Evolutionary conservation across 2,329 filamentous ascomycete species (phyloP), one percentile per base, ranked within the genome.

Genomic region (Pyrenophora seminiperda): DNA sequence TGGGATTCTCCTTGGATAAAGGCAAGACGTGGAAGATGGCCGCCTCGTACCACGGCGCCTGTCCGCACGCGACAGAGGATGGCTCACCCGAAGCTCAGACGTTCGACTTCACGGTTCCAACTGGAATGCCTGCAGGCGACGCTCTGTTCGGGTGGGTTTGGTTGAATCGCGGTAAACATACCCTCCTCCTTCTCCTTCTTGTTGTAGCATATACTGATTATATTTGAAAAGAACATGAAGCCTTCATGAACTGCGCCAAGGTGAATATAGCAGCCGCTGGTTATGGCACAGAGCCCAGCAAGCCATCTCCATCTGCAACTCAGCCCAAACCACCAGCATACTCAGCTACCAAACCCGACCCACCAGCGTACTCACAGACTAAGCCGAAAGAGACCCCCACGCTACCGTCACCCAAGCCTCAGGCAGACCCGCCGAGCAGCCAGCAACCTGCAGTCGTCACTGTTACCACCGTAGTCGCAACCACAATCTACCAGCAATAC

Each of bases 131-230:
- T 2, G 49, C 64, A 4, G 77, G 76, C 7, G 60, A 69, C n/a
- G 73, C 71, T 10, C 56, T 79, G 13, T 79, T 79, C 50, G 73
- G 71, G 1, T 79, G 76, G 77, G 73, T 74, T 1, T 79, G 77
- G 77, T 62, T 77, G 37, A 79, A 79, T 44, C 73, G 77, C 19
- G 76, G n/a, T n/a, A n/a, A n/a, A n/a, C n/a, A n/a, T n/a, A n/a
- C n/a, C n/a, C n/a, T n/a, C n/a, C n/a, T n/a, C n/a, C n/a, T n/a
- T n/a, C n/a, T n/a, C n/a, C n/a, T n/a, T n/a, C n/a, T n/a, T n/a
- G n/a, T n/a, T n/a, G n/a, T n/a, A n/a, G n/a, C n/a, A n/a, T n/a
- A n/a, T n/a, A n/a, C n/a, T n/a, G n/a, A n/a, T n/a, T n/a, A n/a
- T n/a, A n/a, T n/a, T n/a, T n/a, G n/a, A n/a, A n/a, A n/a, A n/a